Conservation (phyloP, 805 yeast species). For the Saccharomycopsis babjevae region DNA sequence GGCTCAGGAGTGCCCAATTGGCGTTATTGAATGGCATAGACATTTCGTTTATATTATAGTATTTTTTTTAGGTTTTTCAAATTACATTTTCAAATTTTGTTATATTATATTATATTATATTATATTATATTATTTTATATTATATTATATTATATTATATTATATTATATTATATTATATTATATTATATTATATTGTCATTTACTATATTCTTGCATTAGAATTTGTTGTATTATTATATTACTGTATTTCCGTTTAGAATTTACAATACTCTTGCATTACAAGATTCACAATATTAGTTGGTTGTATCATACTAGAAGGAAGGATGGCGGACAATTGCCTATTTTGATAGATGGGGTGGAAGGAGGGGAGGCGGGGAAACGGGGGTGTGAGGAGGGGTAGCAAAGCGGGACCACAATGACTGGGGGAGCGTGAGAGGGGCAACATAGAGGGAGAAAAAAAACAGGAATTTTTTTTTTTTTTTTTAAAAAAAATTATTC, state of each 20-base stretch:
- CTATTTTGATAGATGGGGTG: neutral
- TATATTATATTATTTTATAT: neutral
- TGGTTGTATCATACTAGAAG: no score
- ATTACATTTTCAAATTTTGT: no score
- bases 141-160: neutral
- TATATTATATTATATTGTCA: neutral
- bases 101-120: no score
- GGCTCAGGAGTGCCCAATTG: no score
- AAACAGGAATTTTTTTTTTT: no score
- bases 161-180: neutral
- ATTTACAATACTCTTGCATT: no score
- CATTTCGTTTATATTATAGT: no score
- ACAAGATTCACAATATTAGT: no score
- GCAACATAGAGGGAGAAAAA: constrained; percentile 1
- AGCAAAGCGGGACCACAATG: neutral
- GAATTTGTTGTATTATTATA: no score
- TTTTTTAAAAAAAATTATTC: neutral
- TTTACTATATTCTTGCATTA: neutral
- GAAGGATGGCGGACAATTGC: neutral
- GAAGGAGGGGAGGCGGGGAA: neutral
- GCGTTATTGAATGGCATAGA: no score
- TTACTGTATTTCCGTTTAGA: no score
- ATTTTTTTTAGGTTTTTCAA: no score
- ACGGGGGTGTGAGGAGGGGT: neutral
- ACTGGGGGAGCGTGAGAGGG: neutral